Conservation (phyloP, 2,329 filamentous ascomycete genomes). For the Xylaria sp. region DNA sequence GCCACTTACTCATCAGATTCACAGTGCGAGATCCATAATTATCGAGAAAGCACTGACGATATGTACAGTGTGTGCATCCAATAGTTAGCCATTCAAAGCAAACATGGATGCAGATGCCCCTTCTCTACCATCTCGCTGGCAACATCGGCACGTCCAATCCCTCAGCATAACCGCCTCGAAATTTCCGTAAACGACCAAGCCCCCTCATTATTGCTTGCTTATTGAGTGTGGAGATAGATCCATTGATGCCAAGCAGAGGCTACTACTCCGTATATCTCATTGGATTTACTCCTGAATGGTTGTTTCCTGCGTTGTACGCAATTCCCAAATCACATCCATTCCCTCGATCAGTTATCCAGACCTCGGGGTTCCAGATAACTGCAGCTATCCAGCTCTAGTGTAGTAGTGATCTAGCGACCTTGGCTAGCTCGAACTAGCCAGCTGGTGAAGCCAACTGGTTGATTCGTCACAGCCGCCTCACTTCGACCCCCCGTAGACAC, state of each 20-base stretch:
- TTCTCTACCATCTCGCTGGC: neutral
- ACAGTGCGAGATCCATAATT: neutral
- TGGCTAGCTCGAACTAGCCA: neutral
- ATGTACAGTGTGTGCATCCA: neutral
- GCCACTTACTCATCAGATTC: neutral
- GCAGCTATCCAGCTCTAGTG: neutral
- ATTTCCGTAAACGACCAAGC: neutral
- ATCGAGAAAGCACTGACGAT: neutral
- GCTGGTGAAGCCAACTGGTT: constrained; percentile 2
- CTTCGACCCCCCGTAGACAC: neutral
- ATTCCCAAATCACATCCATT: neutral
- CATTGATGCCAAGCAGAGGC: neutral
- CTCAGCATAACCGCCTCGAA: neutral
- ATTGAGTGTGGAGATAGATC: neutral
- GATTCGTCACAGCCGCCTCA: neutral
- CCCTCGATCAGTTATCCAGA: neutral
- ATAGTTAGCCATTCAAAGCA: neutral
- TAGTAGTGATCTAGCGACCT: neutral
- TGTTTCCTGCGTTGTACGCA: neutral
- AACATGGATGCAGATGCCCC: neutral
- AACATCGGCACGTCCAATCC: neutral
- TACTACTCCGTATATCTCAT: neutral
- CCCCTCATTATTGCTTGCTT: neutral
- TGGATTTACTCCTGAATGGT: neutral
- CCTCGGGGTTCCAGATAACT: neutral